Evolutionary conservation across 768 basidiomycete species (phyloP).

Genomic region (Mycena floridula): DNA sequence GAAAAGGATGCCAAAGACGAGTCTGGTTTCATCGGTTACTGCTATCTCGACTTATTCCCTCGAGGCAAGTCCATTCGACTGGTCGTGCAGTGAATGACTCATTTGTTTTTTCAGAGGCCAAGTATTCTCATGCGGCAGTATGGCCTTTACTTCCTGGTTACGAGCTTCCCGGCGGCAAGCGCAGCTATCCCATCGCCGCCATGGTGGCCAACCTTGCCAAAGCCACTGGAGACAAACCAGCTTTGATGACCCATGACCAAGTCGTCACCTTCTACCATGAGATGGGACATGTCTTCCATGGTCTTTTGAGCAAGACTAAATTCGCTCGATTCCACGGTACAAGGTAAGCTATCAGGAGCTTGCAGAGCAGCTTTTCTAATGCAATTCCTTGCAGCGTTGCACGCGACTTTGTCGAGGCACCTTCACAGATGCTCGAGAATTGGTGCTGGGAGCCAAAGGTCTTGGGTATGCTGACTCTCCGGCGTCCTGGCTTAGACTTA

Average conservation of each 20-base stretch:
- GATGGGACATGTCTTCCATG: conserved; percentile 75
- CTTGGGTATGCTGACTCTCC: background rate
- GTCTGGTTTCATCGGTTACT: conserved; percentile 75
- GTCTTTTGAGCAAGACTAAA: conserved; percentile 61
- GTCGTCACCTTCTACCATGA: conserved; percentile 92
- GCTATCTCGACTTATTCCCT: conserved; percentile 85
- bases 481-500: no score
- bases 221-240: conserved; percentile 72
- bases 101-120: conserved; percentile 40
- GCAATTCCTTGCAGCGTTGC: conserved; percentile 39
- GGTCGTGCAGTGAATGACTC: background rate
- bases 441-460: conserved; percentile 35
- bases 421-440: conserved; percentile 90
- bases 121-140: conserved; percentile 85
- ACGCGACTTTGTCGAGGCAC: conserved; percentile 84
- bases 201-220: conserved; percentile 94
- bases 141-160: conserved; percentile 74
- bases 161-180: conserved; percentile 44
- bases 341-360: conserved; percentile 25
- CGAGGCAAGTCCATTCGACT: conserved; percentile 42
- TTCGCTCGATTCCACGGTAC: conserved; percentile 82
- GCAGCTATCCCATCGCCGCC: conserved; percentile 68
- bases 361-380: background rate
- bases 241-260: conserved; percentile 81
- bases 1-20: conserved; percentile 66